These are phyloP conservation scores for Diplodia intermedia DNA, from an alignment of 2,329 filamentous ascomycete species.

Conservation along the genomic window DNA sequence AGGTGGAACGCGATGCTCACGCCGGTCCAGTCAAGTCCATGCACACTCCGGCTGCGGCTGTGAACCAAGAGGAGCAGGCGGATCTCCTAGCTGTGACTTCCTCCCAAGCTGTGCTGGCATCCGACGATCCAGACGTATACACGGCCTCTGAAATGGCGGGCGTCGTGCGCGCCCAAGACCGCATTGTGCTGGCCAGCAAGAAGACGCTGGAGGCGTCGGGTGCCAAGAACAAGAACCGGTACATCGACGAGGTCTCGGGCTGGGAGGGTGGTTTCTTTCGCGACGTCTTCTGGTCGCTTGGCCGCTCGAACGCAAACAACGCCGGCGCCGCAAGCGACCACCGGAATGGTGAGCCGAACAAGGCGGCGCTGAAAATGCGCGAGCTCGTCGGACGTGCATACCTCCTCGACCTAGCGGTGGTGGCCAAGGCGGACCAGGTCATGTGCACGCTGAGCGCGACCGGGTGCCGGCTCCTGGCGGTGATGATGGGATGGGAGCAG, in stretches of 20 bases:
- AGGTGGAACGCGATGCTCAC: conserved; percentile 25
- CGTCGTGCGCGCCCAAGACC: conserved; percentile 70
- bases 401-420: conserved; percentile 77
- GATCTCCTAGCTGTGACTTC: conserved; percentile 38
- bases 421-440: conserved; percentile 72
- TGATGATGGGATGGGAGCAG: conserved; percentile 85
- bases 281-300: conserved; percentile 81
- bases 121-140: conserved; percentile 81
- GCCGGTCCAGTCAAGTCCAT: conserved; percentile 5
- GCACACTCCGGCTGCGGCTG: conserved; percentile 2
- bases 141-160: conserved; percentile 66
- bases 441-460: conserved; percentile 77
- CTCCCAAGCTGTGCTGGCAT: conserved; percentile 69
- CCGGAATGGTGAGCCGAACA: conserved; percentile 45
- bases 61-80: conserved; percentile 8
- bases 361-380: conserved; percentile 68
- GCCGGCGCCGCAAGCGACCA: conserved; percentile 29
- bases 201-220: conserved; percentile 51
- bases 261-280: conserved; percentile 91
- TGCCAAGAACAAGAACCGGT: conserved; percentile 59
- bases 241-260: conserved; percentile 77
- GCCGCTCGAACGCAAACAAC: conserved; percentile 51
- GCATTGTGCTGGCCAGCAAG: conserved; percentile 77
- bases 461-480: conserved; percentile 74
- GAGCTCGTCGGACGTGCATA: conserved; percentile 82